Evolutionary conservation across 2,329 filamentous ascomycete genomes (phyloP), one percentile per base, ranked within the genome.

Genomic region (Neopestalotiopsis rosae): DNA sequence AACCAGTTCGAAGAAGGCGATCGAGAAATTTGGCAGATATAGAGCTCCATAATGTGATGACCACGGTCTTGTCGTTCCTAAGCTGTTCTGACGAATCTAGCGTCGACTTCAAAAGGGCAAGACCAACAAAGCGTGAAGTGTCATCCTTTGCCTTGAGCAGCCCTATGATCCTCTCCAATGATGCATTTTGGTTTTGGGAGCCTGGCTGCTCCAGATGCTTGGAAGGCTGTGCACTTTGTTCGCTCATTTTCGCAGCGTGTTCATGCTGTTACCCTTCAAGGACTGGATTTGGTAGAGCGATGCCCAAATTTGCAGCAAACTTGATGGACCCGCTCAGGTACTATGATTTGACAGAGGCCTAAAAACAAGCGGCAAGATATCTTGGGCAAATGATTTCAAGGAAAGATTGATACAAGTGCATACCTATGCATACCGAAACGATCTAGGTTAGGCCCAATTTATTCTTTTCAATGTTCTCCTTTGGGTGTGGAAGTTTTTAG

Each of bases 111-210:
- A 92, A 83, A 28, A 92, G 83, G 1, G 90, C 89, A 28, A 93
- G 81, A 7, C 90, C 91, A 52, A 92, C 90, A 72, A 93, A 92
- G 74, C 89, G 86, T 24, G 89, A 88, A 0, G 91, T 92, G 75
- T 93, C 90, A 75, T 92, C 86, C 70, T 88, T 89, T 67, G 87
- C 79, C 67, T 82, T 81, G 42, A 93, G 83, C 2, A 92, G 83
- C 1, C 81, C 74, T 71, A 88, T 82, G 66, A 91, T 85, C 73
- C 87, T 87, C 65, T 84, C 79, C 65, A 88, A 40, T 0, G 77
- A 72, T 63, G 57, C 28, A 40, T 42, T 38, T 28, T 63, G n/a
- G 10, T 4, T 52, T 65, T 4, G 24, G 24, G 62, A 17, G 17
- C 20, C 40, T 12, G 30, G 34, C 34, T 59, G 65, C 49, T 58